A percentile compares a stretch with the other conserved stretches of the same genome.
Evolutionary conservation across 108 stramenopile genomes (phyloP).

Genomic region (Skeletonema potamos): DNA sequence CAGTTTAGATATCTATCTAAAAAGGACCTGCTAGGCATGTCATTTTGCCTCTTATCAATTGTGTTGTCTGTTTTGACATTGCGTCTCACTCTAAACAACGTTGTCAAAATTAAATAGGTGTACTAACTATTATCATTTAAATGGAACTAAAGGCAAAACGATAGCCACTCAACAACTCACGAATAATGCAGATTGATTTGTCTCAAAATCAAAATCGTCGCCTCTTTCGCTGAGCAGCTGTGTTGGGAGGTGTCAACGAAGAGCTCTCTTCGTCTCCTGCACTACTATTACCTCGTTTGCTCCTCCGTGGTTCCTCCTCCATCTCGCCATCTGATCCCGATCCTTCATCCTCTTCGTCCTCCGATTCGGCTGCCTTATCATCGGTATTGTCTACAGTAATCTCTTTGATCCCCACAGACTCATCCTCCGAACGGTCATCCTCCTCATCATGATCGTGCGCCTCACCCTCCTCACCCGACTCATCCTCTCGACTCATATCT

Average conservation of each 20-base stretch:
- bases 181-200: not conserved
- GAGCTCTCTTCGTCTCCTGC: constrained; percentile 26
- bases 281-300: constrained; percentile 4
- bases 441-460: constrained; percentile 19
- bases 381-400: constrained; percentile 39
- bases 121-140: not conserved
- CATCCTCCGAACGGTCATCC: constrained; percentile 7
- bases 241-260: constrained; percentile 31
- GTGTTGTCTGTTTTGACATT: too few species aligned
- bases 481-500: constrained; percentile 9
- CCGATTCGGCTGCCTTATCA: constrained; percentile 20
- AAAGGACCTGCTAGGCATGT: too few species aligned
- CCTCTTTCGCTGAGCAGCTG: constrained; percentile 11
- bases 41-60: too few species aligned
- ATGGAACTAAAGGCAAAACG: not conserved
- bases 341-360: constrained; percentile 29
- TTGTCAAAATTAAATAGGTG: not conserved
- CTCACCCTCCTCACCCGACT: constrained; percentile 14
- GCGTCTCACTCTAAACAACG: not conserved
- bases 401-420: constrained; percentile 32
- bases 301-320: constrained; percentile 28
- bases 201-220: constrained; percentile 24
- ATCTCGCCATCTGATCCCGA: constrained; percentile 11
- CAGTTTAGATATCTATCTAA: too few species aligned
- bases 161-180: constrained; percentile 1